phyloP scores from a whole-genome alignment of 306 rosid species.

The Hippophae rhamnoides region DNA sequence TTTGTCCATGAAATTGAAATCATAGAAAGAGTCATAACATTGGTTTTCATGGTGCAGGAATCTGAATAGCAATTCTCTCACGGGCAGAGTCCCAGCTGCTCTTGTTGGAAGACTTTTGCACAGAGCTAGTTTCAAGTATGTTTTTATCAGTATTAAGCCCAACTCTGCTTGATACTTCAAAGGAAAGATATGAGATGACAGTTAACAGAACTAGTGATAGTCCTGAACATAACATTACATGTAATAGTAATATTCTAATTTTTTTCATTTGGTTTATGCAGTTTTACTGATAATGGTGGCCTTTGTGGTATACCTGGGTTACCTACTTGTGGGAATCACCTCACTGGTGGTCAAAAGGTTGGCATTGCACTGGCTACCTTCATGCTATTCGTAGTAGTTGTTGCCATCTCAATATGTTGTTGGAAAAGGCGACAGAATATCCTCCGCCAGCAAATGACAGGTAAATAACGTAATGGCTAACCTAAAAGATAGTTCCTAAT shows the following conservation, averaged over 20 bases:
- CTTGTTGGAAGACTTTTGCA: conserved; percentile 89
- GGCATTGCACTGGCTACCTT: conserved; percentile 65
- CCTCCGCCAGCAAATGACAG: conserved; percentile 72
- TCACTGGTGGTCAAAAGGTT: conserved; percentile 58
- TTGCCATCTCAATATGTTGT: conserved; percentile 62
- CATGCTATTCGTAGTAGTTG: conserved; percentile 35
- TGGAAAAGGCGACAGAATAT: conserved; percentile 85
- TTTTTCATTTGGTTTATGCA: conserved; percentile 31
- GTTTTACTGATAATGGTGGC: conserved; percentile 88
- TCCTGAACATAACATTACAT: conserved; percentile 6
- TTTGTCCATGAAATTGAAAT: conserved; percentile 2
- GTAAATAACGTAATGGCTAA: conserved; percentile 27
- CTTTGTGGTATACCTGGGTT: conserved; percentile 92
- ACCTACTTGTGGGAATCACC: conserved; percentile 64
- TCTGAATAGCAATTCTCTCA: conserved; percentile 67
- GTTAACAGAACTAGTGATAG: not conserved
- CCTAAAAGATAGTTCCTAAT: not conserved
- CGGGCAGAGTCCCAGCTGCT: conserved; percentile 75
- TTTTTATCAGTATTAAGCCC: conserved; percentile 6
- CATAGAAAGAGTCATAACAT: conserved; percentile 11
- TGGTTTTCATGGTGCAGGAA: conserved; percentile 47
- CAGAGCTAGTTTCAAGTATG: conserved; percentile 98
- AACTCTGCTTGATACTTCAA: conserved; percentile 4
- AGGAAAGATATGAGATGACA: too few species aligned
- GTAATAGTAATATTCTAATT: conserved; percentile 9